Conservation (phyloP, 176 grass and related monocot species). For the Aechmea fasciata region DNA sequence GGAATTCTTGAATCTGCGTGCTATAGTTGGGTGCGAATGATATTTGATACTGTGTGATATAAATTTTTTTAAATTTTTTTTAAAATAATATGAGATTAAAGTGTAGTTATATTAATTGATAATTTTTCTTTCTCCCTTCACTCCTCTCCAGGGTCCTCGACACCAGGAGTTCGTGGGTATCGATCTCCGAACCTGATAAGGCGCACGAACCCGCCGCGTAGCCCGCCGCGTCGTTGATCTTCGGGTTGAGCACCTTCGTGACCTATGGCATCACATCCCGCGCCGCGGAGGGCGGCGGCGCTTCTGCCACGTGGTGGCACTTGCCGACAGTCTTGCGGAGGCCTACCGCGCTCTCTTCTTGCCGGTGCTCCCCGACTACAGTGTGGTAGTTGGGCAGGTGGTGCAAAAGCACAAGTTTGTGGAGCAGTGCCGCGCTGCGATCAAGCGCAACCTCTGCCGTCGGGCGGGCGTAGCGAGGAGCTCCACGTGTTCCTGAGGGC, state of each 20-base stretch:
- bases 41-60: too few species aligned
- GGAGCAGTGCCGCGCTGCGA: constrained; percentile 39
- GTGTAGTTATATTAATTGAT: too few species aligned
- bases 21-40: too few species aligned
- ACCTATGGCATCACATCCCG: constrained; percentile 66
- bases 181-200: too few species aligned
- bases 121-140: too few species aligned
- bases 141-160: too few species aligned
- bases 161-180: too few species aligned
- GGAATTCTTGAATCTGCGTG: too few species aligned
- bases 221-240: neutral
- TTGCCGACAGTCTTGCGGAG: constrained; percentile 47
- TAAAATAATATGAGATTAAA: too few species aligned
- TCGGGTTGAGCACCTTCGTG: constrained; percentile 31
- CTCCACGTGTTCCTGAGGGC: constrained; percentile 55
- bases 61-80: too few species aligned
- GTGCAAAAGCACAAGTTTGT: too few species aligned
- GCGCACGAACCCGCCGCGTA: too few species aligned
- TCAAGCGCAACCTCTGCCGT: constrained; percentile 64
- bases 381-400: constrained; percentile 70
- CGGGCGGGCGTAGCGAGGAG: constrained; percentile 32
- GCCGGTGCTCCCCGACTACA: constrained; percentile 56
- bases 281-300: constrained; percentile 23
- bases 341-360: constrained; percentile 62
- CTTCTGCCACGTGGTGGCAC: constrained; percentile 50